Conservation (phyloP, 2,329 filamentous ascomycete genomes). For the Pseudopyricularia javanii region DNA sequence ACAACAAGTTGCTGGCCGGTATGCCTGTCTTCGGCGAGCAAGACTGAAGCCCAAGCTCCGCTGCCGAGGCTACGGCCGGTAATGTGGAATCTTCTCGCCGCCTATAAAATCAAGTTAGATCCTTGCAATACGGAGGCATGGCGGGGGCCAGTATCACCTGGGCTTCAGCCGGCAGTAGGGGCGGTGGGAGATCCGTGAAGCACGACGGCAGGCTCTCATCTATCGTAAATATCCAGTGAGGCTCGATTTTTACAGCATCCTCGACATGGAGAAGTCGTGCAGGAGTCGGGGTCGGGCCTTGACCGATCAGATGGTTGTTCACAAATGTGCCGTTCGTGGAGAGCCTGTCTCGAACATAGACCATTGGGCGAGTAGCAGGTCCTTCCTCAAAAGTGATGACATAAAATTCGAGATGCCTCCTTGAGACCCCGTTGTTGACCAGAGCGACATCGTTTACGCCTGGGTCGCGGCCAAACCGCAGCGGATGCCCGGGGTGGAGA, state of each 20-base stretch:
- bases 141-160: background rate
- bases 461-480: background rate
- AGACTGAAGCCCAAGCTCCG: slow-evolving; percentile 40
- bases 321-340: slow-evolving; percentile 42
- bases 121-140: background rate
- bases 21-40: slow-evolving; percentile 36
- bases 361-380: slow-evolving; percentile 12
- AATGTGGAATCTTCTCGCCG: slow-evolving; percentile 29
- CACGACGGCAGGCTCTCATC: slow-evolving; percentile 24
- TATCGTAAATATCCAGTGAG: slow-evolving; percentile 16
- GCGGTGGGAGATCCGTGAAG: background rate
- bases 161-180: background rate
- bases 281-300: slow-evolving; percentile 19
- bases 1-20: slow-evolving; percentile 50
- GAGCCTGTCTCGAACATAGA: slow-evolving; percentile 44
- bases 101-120: slow-evolving; percentile 2
- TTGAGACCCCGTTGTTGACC: background rate
- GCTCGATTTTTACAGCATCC: slow-evolving; percentile 31
- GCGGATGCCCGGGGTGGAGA: background rate
- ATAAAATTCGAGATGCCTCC: background rate
- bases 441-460: background rate
- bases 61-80: slow-evolving; percentile 36
- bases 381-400: background rate
- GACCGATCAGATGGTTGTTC: slow-evolving; percentile 31
- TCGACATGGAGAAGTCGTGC: slow-evolving; percentile 36